Base-by-base conservation (phyloP, 352 stramenopile genomes). In the Pythium plurisporium region DNA sequence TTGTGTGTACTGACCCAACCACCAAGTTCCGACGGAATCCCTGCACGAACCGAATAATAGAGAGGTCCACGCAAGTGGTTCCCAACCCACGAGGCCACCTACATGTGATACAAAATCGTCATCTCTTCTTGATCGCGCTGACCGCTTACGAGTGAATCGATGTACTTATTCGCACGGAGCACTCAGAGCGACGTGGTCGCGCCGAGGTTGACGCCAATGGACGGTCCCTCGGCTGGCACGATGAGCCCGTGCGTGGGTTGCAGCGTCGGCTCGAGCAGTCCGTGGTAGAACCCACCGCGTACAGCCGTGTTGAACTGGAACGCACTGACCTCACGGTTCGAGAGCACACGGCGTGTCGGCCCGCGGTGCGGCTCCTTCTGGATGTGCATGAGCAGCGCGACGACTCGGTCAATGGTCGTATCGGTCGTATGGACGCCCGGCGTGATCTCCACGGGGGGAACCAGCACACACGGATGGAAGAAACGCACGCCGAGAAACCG, bases 221-320 rank as follows among this genome's bases (percentile, higher is more conserved):
- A 65, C 12, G 77, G 70, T 11, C 77, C 74, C 0, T 54, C 54
- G 55, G 56, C 30, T 68, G 66, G 25, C 61, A 65, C 69, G 57
- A 87, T 82, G 22, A 82, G 72, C 30, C 76, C 65, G 26, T 59
- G 51, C 23, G 79, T 66, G 0, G 67, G 66, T 8, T 69, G 46
- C 4, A 55, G 66, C 46, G 80, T 84, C 25, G 78, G 65, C 51
- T 79, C 69, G 1, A 88, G 55, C 4, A 88, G 61, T 0, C 78
- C 78, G 53, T 88, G 78, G 55, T 88, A 88, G 37, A 88, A 84
- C 22, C 64, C 54, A 29, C 75, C 75, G 8, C 65, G 67, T 17
- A 88, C 75, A 14, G 78, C 73, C 22, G 75, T 78, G 61, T 86
- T 70, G 50, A 88, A 84, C 62, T 88, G 78, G 44, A 88, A 81